phyloP scores from a whole-genome alignment of 176 grass and related monocot species.

The Guadua angustifolia region DNA sequence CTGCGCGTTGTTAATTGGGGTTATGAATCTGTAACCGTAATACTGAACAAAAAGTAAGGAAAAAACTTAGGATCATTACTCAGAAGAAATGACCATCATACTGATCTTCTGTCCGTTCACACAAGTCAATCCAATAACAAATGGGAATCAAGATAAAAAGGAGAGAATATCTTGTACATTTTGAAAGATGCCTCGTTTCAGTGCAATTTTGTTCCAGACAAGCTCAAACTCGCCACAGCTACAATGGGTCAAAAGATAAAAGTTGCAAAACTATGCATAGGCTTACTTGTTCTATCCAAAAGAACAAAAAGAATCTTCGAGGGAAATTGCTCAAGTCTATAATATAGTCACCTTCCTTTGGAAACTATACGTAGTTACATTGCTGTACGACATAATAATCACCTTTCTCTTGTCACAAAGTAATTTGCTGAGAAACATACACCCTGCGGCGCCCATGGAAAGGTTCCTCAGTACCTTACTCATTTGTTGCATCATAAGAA shows the following conservation, averaged over 20 bases:
- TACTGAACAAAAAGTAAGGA: not conserved
- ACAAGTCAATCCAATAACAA: not conserved
- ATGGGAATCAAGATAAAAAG: not conserved
- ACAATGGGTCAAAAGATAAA: constrained; percentile 20
- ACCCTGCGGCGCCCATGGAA: not conserved
- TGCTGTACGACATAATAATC: constrained; percentile 40
- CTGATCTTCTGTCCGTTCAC: not conserved
- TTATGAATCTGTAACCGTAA: not conserved
- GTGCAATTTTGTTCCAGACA: constrained; percentile 10
- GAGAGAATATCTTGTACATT: not conserved
- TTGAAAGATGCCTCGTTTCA: not conserved
- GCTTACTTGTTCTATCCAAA: constrained; percentile 1
- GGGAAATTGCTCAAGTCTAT: constrained; percentile 23
- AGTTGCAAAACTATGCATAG: constrained; percentile 17
- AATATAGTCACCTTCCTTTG: constrained; percentile 37
- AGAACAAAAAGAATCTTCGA: constrained; percentile 13
- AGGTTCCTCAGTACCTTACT: constrained; percentile 21
- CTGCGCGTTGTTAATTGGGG: not conserved
- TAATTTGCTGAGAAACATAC: constrained; percentile 21
- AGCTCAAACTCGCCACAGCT: constrained; percentile 3
- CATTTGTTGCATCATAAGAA: not conserved
- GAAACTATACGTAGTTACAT: constrained; percentile 28
- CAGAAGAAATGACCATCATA: not conserved
- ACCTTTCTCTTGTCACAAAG: constrained; percentile 30
- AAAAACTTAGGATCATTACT: not conserved